Conservation (phyloP, 2,329 filamentous ascomycete species). For the Pseudogymnoascus sp. region DNA sequence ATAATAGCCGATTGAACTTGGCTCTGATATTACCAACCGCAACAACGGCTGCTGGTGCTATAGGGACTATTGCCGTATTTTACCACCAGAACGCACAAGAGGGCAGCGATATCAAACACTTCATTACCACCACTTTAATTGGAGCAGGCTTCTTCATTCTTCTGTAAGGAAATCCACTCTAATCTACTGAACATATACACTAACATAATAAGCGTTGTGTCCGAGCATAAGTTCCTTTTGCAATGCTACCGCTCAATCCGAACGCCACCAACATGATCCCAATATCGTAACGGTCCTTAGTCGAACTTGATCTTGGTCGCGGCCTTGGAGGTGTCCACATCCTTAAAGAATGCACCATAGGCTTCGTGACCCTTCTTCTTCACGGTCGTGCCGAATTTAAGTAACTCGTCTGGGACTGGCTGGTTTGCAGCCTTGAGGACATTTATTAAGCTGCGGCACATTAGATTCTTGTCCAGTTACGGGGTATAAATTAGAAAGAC, state of each 20-base stretch:
- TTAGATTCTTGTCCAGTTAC: not conserved
- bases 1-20: constrained; percentile 37
- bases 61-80: constrained; percentile 39
- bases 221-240: constrained; percentile 48
- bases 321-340: constrained; percentile 74
- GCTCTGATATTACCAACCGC: constrained; percentile 38
- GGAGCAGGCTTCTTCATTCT: constrained; percentile 9
- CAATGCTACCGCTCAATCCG: constrained; percentile 39
- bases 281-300: constrained; percentile 30
- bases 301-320: constrained; percentile 93
- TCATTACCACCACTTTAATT: constrained; percentile 1
- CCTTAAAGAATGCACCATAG: constrained; percentile 94
- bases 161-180: constrained; percentile 26
- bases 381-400: constrained; percentile 96
- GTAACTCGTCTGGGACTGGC: constrained; percentile 76
- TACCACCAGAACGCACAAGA: constrained; percentile 1
- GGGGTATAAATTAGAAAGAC: constrained; percentile 32
- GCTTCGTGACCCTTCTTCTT: constrained; percentile 98
- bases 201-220: constrained; percentile 38
- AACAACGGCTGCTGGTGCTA: constrained; percentile 37
- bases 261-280: constrained; percentile 10
- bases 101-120: constrained; percentile 1
- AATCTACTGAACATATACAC: constrained; percentile 22
- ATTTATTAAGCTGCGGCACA: constrained; percentile 65
- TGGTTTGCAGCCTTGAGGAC: constrained; percentile 92